Conservation (phyloP, 192 early-diverging fungal species). For the Dimargaris cristalligena region DNA sequence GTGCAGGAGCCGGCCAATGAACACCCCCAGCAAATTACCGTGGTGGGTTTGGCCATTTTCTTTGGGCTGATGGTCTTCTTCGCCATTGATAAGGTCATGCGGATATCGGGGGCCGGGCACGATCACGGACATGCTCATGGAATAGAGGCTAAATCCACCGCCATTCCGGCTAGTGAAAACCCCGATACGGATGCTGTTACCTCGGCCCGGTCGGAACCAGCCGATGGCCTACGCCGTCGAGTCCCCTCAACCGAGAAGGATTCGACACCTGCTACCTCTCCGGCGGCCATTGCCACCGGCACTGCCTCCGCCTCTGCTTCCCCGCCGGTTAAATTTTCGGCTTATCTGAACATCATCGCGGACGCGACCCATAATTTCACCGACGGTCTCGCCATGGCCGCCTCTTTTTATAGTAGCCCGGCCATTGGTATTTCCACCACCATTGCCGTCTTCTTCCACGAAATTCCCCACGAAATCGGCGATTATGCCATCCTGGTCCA, state of each 20-base stretch:
- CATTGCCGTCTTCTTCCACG: constrained; percentile 75
- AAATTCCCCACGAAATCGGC: constrained; percentile 78
- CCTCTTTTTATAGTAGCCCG: constrained; percentile 67
- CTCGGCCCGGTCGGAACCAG: too few relatives aligned
- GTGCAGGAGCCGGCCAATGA: constrained; percentile 17
- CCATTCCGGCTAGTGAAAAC: neutral
- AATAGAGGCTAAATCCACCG: too few relatives aligned
- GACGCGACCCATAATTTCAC: constrained; percentile 75
- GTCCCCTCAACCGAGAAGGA: neutral
- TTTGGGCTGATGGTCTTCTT: constrained; percentile 58
- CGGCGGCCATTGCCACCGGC: neutral
- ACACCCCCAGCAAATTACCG: constrained; percentile 23
- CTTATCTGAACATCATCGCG: constrained; percentile 69
- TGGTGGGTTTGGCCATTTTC: constrained; percentile 62
- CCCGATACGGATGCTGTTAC: neutral
- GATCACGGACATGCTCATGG: constrained; percentile 39
- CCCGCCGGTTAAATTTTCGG: constrained; percentile 39
- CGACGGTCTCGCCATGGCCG: constrained; percentile 68
- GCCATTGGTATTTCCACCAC: constrained; percentile 69
- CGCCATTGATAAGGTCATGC: constrained; percentile 69
- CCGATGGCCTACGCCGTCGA: neutral
- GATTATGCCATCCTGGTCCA: constrained; percentile 79
- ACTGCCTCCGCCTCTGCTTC: neutral
- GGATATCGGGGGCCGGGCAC: constrained; percentile 46
- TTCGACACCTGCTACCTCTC: neutral